Evolutionary conservation across 2,329 filamentous ascomycete species (phyloP).

Genomic region (Fusarium guadeloupense): DNA sequence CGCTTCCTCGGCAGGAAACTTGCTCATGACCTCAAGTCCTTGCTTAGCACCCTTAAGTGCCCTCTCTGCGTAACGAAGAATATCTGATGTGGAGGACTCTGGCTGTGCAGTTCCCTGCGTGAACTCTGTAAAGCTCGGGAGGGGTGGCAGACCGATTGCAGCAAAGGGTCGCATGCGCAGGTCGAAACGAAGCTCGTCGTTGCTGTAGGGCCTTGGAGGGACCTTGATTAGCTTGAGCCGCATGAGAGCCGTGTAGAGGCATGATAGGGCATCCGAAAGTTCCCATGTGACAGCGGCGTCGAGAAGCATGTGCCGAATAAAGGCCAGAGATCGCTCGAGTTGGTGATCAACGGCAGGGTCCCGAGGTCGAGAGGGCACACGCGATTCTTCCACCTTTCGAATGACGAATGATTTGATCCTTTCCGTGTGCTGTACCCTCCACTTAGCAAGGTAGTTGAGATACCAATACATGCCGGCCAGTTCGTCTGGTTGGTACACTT

Average conservation of each 20-base stretch:
- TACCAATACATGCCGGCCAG: slow-evolving; percentile 92
- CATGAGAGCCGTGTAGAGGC: slow-evolving; percentile 72
- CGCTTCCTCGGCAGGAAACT: slow-evolving; percentile 60
- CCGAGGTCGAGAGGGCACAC: slow-evolving; percentile 13
- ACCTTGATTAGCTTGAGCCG: slow-evolving; percentile 65
- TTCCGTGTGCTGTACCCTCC: slow-evolving; percentile 74
- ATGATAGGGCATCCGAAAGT: slow-evolving; percentile 62
- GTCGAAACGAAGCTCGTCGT: slow-evolving; percentile 76
- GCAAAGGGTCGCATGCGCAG: slow-evolving; percentile 88
- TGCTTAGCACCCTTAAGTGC: slow-evolving; percentile 60
- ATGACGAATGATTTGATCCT: slow-evolving; percentile 75
- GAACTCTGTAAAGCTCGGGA: slow-evolving; percentile 73
- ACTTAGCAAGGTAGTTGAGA: slow-evolving; percentile 76
- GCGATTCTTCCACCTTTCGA: slow-evolving; percentile 48
- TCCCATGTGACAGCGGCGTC: slow-evolving; percentile 71
- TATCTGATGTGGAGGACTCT: slow-evolving; percentile 49
- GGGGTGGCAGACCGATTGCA: slow-evolving; percentile 71
- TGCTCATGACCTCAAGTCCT: slow-evolving; percentile 65
- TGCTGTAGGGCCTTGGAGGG: slow-evolving; percentile 70
- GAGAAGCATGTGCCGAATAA: slow-evolving; percentile 68
- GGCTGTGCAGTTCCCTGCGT: slow-evolving; percentile 52
- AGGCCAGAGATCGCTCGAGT: slow-evolving; percentile 60
- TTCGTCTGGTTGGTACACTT: slow-evolving; percentile 88
- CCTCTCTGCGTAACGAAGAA: slow-evolving; percentile 58
- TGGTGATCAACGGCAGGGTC: slow-evolving; percentile 52